phyloP scores from a whole-genome alignment of 768 basidiomycete species.

The Lenzites betulinus region DNA sequence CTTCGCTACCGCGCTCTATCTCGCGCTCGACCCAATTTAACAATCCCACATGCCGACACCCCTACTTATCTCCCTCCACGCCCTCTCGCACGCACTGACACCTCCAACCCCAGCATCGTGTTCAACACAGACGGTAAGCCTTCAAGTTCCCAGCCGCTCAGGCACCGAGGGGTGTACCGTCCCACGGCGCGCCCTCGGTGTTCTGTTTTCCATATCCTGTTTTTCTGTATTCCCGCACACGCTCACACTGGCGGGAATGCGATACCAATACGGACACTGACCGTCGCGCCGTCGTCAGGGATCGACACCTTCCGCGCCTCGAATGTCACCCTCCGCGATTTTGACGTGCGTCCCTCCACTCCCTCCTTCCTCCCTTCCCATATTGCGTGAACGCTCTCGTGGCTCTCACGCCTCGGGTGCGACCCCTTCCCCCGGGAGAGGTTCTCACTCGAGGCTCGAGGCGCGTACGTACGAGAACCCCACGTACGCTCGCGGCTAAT shows the following conservation, averaged over 20 bases:
- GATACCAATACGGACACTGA: not conserved
- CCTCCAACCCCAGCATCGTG: constrained; percentile 42
- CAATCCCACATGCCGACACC: too few relatives aligned
- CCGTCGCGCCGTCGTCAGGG: constrained; percentile 33
- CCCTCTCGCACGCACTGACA: too few relatives aligned
- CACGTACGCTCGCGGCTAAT: not conserved
- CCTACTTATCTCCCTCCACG: not conserved
- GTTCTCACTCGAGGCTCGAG: too few relatives aligned
- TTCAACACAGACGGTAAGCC: constrained; percentile 59
- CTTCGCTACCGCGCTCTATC: too few relatives aligned
- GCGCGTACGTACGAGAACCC: not conserved
- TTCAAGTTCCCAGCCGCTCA: not conserved
- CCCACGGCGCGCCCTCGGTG: too few relatives aligned
- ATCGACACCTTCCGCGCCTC: constrained; percentile 59
- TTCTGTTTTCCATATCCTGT: not conserved
- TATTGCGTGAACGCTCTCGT: too few relatives aligned
- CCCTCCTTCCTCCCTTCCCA: not conserved
- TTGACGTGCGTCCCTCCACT: constrained; percentile 42
- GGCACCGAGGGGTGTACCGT: too few relatives aligned
- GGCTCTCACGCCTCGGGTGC: not conserved
- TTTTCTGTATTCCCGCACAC: too few relatives aligned
- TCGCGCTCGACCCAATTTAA: too few relatives aligned
- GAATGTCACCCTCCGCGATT: constrained; percentile 49
- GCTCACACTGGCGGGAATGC: too few relatives aligned
- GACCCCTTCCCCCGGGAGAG: too few relatives aligned